These are phyloP conservation scores for Teunomyces gatunensis DNA, from an alignment of 805 yeast genomes.

Conservation along the genomic window DNA sequence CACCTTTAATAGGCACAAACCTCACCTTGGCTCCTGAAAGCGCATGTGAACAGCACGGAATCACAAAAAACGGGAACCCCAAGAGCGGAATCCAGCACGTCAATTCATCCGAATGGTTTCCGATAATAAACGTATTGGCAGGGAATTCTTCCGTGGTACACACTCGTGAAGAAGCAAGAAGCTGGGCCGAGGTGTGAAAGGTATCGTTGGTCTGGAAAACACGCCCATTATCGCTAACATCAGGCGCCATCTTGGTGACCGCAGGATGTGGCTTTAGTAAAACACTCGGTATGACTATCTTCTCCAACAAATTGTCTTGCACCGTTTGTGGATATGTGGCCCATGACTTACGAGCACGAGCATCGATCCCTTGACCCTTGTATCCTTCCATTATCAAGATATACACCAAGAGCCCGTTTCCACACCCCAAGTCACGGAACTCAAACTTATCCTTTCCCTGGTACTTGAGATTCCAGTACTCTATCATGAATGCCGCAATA, in stretches of 20 bases:
- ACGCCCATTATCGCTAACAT: conserved; percentile 58
- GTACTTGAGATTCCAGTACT: conserved; percentile 65
- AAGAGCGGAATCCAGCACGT: conserved; percentile 94
- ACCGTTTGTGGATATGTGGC: conserved; percentile 64
- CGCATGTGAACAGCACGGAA: conserved; percentile 93
- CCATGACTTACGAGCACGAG: conserved; percentile 89
- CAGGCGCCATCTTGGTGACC: conserved; percentile 50
- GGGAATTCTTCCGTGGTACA: conserved; percentile 66
- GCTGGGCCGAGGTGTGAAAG: conserved; percentile 51
- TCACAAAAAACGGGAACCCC: conserved; percentile 83
- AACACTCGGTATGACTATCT: conserved; percentile 77
- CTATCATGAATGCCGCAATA: conserved; percentile 90
- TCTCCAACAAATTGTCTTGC: conserved; percentile 60
- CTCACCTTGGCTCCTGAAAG: conserved; percentile 73
- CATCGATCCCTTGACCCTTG: conserved; percentile 83
- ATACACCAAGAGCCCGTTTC: conserved; percentile 84
- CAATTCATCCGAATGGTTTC: conserved; percentile 92
- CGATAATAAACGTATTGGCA: conserved; percentile 74
- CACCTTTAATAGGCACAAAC: conserved; percentile 45
- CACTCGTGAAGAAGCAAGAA: conserved; percentile 50
- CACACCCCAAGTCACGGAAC: conserved; percentile 92
- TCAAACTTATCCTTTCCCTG: conserved; percentile 45
- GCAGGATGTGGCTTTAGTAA: conserved; percentile 70
- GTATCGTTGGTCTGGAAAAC: conserved; percentile 51
- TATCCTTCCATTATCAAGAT: conserved; percentile 77